phyloP scores from a whole-genome alignment of 495 filamentous ascomycete genomes.

The Penicillium ochrochloron region DNA sequence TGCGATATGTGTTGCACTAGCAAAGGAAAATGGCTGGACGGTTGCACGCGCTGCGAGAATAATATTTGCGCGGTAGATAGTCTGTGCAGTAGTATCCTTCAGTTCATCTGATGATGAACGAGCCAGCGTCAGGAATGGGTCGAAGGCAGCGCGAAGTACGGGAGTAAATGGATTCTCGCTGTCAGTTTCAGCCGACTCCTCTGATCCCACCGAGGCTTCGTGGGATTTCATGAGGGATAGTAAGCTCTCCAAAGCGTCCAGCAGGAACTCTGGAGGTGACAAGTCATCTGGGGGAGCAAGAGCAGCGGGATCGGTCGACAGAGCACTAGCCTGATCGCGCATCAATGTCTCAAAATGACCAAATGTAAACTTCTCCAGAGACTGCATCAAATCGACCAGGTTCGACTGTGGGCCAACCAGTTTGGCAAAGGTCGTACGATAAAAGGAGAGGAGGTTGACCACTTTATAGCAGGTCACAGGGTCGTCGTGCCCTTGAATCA shows the following conservation, averaged over 20 bases:
- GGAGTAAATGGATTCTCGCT: constrained; percentile 62
- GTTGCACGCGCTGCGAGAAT: constrained; percentile 58
- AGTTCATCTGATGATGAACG: constrained; percentile 69
- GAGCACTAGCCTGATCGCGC: constrained; percentile 72
- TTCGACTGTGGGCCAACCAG: constrained; percentile 72
- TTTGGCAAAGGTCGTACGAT: constrained; percentile 80
- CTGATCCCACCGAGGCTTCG: constrained; percentile 73
- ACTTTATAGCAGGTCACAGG: constrained; percentile 87
- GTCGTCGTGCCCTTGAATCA: constrained; percentile 91
- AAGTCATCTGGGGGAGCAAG: constrained; percentile 59
- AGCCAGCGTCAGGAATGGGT: constrained; percentile 81
- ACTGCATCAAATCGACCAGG: constrained; percentile 69
- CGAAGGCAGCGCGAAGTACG: constrained; percentile 80
- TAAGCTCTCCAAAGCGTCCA: constrained; percentile 77
- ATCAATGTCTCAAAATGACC: constrained; percentile 80
- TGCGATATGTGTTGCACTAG: constrained; percentile 43
- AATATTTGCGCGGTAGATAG: constrained; percentile 86
- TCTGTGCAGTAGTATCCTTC: constrained; percentile 54
- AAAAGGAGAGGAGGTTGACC: constrained; percentile 86
- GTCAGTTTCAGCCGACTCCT: constrained; percentile 52
- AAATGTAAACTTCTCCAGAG: constrained; percentile 76
- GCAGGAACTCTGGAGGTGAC: constrained; percentile 80
- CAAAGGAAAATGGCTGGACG: constrained; percentile 48
- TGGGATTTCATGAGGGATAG: constrained; percentile 78
- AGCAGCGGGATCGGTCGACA: constrained; percentile 72